These are phyloP conservation scores for Aurantiochytrium sp. DNA, from an alignment of 108 stramenopile genomes.

Conservation along the genomic window DNA sequence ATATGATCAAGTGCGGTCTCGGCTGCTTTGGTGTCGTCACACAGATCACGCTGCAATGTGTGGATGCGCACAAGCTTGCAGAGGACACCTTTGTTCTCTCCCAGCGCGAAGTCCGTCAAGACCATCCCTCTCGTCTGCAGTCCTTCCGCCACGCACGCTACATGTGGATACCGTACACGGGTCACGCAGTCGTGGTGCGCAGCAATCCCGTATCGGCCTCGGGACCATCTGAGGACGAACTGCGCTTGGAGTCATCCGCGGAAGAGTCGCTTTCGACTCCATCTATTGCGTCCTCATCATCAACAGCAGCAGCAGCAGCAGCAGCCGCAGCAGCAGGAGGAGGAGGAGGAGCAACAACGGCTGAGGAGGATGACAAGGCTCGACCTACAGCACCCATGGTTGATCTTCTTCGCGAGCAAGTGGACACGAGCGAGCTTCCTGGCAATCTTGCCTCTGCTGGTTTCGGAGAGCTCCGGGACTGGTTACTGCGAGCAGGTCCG, in stretches of 20 bases:
- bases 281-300: too few species aligned
- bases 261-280: too few species aligned
- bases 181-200: constrained; percentile 85
- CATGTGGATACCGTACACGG: constrained; percentile 98
- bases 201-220: too few species aligned
- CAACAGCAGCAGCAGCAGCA: too few species aligned
- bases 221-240: too few species aligned
- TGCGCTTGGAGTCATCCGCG: too few species aligned
- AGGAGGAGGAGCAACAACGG: too few species aligned
- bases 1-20: constrained; percentile 74
- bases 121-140: constrained; percentile 45
- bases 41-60: constrained; percentile 57
- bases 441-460: constrained; percentile 63
- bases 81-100: constrained; percentile 81
- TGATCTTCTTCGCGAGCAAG: constrained; percentile 48
- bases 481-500: constrained; percentile 58
- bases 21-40: constrained; percentile 89
- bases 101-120: constrained; percentile 55
- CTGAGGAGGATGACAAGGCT: too few species aligned
- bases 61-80: constrained; percentile 76
- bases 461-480: constrained; percentile 87
- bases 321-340: too few species aligned
- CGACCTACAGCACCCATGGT: constrained; percentile 40
- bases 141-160: constrained; percentile 84
- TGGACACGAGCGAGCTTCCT: constrained; percentile 24